Evolutionary conservation across 1,284 basidiomycete genomes (phyloP).

Genomic region (Ceratobasidium sp.): DNA sequence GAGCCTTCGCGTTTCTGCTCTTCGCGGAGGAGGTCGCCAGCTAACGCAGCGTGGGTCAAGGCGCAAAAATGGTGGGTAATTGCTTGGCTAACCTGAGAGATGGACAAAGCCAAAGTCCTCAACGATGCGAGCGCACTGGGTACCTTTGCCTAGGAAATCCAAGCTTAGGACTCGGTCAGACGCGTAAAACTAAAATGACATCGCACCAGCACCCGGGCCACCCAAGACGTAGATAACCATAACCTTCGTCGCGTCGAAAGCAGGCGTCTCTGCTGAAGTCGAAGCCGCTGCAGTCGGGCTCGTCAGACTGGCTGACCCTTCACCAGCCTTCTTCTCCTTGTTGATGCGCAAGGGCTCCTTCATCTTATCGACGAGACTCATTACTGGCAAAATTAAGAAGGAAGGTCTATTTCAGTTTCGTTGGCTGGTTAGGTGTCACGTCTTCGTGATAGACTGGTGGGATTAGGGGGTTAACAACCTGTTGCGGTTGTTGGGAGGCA

Average conservation of each 20-base stretch:
- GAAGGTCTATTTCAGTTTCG: conserved; percentile 5
- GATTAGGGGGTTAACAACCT: conserved; percentile 71
- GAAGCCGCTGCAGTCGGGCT: conserved; percentile 29
- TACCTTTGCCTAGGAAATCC: conserved; percentile 86
- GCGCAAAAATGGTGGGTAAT: background rate
- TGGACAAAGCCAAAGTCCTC: conserved; percentile 91
- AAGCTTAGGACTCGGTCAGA: background rate
- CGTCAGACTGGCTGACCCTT: too few species aligned
- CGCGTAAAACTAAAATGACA: background rate
- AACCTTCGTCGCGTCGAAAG: conserved; percentile 79
- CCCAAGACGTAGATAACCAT: conserved; percentile 96
- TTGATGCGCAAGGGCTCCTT: conserved; percentile 59
- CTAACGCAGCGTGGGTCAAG: conserved; percentile 58
- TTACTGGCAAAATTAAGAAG: conserved; percentile 53
- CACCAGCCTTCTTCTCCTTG: conserved; percentile 32
- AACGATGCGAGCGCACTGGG: conserved; percentile 92
- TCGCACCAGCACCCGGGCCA: conserved; percentile 90
- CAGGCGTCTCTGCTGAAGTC: conserved; percentile 30
- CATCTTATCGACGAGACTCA: conserved; percentile 64
- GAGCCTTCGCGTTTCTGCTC: conserved; percentile 92
- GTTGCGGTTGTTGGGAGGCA: conserved; percentile 69
- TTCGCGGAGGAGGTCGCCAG: conserved; percentile 94
- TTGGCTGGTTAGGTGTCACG: conserved; percentile 4
- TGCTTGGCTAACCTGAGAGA: conserved; percentile 77
- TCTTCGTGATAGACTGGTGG: conserved; percentile 64